Percentiles rank a stretch among this genome's conserved stretches.
Conservation (phyloP, 192 early-diverging fungal genomes). For the Backusella sp. region DNA sequence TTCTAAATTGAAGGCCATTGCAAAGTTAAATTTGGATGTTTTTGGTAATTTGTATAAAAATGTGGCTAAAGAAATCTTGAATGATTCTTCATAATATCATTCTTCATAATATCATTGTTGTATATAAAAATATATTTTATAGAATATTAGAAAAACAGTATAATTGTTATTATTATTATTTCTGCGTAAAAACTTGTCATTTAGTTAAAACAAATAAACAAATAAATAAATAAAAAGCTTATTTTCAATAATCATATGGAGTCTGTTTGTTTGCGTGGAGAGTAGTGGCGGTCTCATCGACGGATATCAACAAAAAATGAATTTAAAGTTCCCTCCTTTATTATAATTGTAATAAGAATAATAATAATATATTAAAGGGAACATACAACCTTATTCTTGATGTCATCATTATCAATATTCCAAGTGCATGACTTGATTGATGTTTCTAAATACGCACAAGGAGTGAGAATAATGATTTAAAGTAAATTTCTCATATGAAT, state of each 20-base stretch:
- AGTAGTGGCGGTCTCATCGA: background rate
- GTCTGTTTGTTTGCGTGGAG: background rate
- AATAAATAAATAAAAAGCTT: background rate
- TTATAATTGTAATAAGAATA: background rate
- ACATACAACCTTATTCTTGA: background rate
- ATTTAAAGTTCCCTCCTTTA: background rate
- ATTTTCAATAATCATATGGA: background rate
- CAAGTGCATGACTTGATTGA: background rate
- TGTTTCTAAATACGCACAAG: background rate
- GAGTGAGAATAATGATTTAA: background rate
- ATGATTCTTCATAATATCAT: background rate
- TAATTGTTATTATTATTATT: background rate
- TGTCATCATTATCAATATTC: too few species aligned
- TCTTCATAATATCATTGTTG: background rate
- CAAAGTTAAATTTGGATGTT: conserved; percentile 12
- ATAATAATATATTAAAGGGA: background rate
- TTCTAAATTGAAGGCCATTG: conserved; percentile 14
- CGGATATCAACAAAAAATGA: background rate
- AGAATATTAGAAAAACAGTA: background rate
- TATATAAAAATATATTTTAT: conserved; percentile 1
- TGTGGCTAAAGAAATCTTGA: background rate
- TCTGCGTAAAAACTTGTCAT: background rate
- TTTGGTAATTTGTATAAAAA: conserved; percentile 20
- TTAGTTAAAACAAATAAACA: background rate
- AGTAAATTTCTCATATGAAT: background rate